Base-by-base conservation (phyloP, 805 yeast genomes). In the Geotrichum ghanense region DNA sequence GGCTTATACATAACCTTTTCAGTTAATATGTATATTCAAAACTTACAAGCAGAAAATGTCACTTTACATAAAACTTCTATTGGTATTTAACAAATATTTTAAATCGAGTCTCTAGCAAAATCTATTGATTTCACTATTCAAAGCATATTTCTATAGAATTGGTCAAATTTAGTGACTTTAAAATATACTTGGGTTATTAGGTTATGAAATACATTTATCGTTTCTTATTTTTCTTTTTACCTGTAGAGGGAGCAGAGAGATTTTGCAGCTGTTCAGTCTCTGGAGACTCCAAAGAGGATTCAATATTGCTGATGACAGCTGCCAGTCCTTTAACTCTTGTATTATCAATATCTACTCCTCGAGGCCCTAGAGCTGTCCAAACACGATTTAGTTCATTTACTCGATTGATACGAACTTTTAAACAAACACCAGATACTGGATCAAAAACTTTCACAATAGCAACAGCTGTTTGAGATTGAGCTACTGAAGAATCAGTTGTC, bases 361-460 rank as follows among this genome's bases (percentile, higher is more conserved):
- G 54, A 5, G 69, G 67, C 20, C 95, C 95, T 43, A 87, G 58
- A 4, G 84, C 82, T 43, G 84, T 75, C 59, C 84, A 65, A 20
- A 87, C 58, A 53, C 89, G 73, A 21, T 85, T 78, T 41, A 88
- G 73, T 61, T 87, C 95, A 59, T 86, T 85, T 43, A 72, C 64
- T 53, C 81, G 80, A 51, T 67, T 66, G 1, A 90, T 78, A 49
- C 68, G 70, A 58, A 71, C 76, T 50, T 70, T 72, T 61, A 79
- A 73, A 50, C 79, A 72, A 37, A 78, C 70, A 5, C 89, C 89
- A 16, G 77, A 67, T 16, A 66, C 71, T 2, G 88, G 74, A 58
- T 85, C 87, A 54, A 64, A 79, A 0, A 83, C 72, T 58, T 82
- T 84, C 61, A 83, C 76, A 50, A 49, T 73, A 67, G 42, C 66